Base-by-base conservation (phyloP, 2,329 filamentous ascomycete species). In the Myriosclerotinia duriaeana region DNA sequence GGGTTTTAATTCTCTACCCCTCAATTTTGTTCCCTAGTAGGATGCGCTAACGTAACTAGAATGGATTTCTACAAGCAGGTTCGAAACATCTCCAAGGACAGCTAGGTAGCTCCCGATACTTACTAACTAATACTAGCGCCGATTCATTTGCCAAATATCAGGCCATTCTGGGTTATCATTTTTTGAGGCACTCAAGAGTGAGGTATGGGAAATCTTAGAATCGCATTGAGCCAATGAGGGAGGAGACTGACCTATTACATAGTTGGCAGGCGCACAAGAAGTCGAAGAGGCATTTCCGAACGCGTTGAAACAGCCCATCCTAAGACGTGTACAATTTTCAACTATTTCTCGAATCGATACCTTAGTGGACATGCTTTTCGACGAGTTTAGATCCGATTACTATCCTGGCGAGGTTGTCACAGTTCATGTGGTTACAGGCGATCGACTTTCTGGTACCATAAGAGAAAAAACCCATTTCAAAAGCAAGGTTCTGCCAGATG, bases 21-120 rank as follows among this genome's bases (percentile, higher is more conserved):
- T 65, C 48, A 50, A 22, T 53, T 22, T 50, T 42, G 11, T 36
- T 22, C 36, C 14, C 22, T 42, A 50, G 36, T 55, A 22, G 48
- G 40, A 42, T 40, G 38, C 26, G 64, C 65, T 68, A 67, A 68
- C 58, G 46, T 5, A 3, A 61, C 36, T 69, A 96, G 92, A 67
- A 89, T 93, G 84, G 93, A 97, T 77, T 97, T 96, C 76, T 97
- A 97, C 77, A 93, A 90, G 73, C 92, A 96, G 86, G 91, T 91
- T 82, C 74, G 84, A 75, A 69, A 65, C 56, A 30, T 36, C 20
- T 14, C 9, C 26, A 59, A 55, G 15, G 30, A 30, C n/a, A 30
- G 38, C 40, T 48, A 44, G 40, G 40, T 42, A 15, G 30, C 50
- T 48, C 22, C 26, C 11, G 17, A 55, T 14, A n/a, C n/a, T 22